Base-by-base conservation (phyloP, 2,329 filamentous ascomycete genomes). In the Venturia aucupariae region DNA sequence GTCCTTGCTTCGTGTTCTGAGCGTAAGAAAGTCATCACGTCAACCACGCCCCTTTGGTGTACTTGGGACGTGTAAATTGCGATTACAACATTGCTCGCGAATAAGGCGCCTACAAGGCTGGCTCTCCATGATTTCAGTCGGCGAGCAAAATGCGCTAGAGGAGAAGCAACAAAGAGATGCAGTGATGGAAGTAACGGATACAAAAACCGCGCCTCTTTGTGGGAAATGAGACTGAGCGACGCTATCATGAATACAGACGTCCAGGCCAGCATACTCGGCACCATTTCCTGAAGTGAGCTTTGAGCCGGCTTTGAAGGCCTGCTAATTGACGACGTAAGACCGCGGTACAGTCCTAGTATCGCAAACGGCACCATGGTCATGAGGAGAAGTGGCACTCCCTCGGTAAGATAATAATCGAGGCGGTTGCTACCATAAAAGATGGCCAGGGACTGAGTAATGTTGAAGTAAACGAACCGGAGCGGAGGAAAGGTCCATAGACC, bases 201-300 rank as follows among this genome's bases (percentile, higher is more conserved):
- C 69, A 97, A 90, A 79, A 99, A 99, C 71, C 94, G 90, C 70
- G 96, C 90, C 80, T 99, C 94, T 75, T 99, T 99, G 78, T 99
- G 94, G 1, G 91, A 86, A 68, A 97, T 90, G 59, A 90, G 72
- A 1, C 90, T 96, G 41, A 97, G 82, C 1, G 77, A 73, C 11
- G 89, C 77, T 65, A 87, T 89, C 38, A 84, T 75, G 64, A 87
- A 67, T 51, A 88, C 80, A 8, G 84, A 79, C 38, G 73, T 73
- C 68, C 71, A 74, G 55, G 73, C 70, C 19, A 77, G 70, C 39
- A 72, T 69, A 22, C 57, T 66, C 32, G 64, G 60, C 6, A 64
- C 67, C 6, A 41, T 27, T 24, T 44, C 42, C 30, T 38, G 38
- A 24, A 51, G 22, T 44, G 30, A 41, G 44, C 10, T 38, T 7